Base-by-base conservation (phyloP, 1,139 yeast species). In the Nematodospora anomalae region DNA sequence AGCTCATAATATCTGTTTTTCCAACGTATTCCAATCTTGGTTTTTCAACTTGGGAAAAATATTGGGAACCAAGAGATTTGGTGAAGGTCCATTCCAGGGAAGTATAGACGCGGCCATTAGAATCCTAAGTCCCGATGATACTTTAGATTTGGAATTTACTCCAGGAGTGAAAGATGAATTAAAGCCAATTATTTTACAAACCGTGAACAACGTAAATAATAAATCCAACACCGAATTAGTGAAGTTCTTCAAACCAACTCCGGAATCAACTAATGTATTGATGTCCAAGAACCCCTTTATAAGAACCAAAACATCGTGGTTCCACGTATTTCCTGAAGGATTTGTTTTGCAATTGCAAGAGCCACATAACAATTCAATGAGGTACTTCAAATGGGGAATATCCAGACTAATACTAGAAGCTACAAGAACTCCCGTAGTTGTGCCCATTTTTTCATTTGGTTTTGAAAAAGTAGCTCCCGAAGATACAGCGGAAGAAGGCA, bases 301-400 rank as follows among this genome's bases (percentile, higher is more conserved):
- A 24, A 67, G 89, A 41, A 63, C 68, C 10, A 76, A 73, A 46
- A 84, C 92, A 2, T 79, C 87, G 2, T 92, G 98, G 98, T 79
- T 92, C 42, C 97, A 92, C 58, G 81, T 90, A 4, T 92, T 88
- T 59, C 98, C 98, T 0, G 98, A 92, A 58, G 96, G 96, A 0
- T 86, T 83, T 57, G 97, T 92, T 1, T 74, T 92, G 36, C 98
- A 92, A 58, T 67, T 90, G 21, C 74, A 81, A 44, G 80, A 81
- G 28, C 97, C 97, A 2, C 80, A 77, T 57, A 69, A 74, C 37
- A 83, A 86, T 49, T 86, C 96, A 3, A 85, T 92, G 90, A 70
- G 97, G 44, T 92, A 87, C 58, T 92, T 92, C 70, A 84, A 88
- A 55, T 92, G 98, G 98, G 98, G 98, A 0, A 80, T 89, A 1